Conservation (phyloP, 257 asterid genomes). For the Linaria vulgaris region DNA sequence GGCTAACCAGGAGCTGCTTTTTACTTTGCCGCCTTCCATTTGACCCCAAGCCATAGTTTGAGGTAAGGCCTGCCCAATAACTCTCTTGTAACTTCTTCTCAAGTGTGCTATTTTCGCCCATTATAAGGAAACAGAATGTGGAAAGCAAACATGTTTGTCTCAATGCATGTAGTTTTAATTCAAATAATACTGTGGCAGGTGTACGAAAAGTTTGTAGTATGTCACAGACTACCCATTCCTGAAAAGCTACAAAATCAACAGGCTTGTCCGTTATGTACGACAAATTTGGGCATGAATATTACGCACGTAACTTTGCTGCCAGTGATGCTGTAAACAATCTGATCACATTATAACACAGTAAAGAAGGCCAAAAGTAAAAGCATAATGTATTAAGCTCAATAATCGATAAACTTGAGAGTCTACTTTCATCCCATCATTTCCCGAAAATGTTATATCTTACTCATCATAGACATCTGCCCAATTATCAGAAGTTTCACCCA, state of each 20-base stretch:
- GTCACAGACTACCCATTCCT: neutral
- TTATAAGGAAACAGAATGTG: no score
- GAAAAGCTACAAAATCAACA: neutral
- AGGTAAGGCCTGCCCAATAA: no score
- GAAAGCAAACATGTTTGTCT: constrained; percentile 2
- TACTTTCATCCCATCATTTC: constrained; percentile 7
- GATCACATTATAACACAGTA: constrained; percentile 2
- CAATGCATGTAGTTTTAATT: constrained; percentile 17
- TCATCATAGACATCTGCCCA: constrained; percentile 97
- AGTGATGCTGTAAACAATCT: constrained; percentile 13
- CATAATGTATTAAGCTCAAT: neutral
- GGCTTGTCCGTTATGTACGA: constrained; percentile 3
- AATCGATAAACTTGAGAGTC: constrained; percentile 9
- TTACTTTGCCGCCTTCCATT: no score
- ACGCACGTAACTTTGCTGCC: constrained; percentile 7
- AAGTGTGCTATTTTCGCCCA: no score
- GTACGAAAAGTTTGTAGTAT: neutral
- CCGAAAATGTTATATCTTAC: constrained; percentile 49
- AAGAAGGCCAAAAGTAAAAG: constrained; percentile 2
- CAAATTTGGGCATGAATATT: neutral
- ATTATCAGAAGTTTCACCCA: constrained; percentile 77
- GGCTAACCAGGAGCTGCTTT: no score
- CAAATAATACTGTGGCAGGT: neutral
- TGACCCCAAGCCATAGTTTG: no score
- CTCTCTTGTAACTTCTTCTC: no score